phyloP scores from a whole-genome alignment of 164 flowering plant species.

The Vitis rotundifolia region DNA sequence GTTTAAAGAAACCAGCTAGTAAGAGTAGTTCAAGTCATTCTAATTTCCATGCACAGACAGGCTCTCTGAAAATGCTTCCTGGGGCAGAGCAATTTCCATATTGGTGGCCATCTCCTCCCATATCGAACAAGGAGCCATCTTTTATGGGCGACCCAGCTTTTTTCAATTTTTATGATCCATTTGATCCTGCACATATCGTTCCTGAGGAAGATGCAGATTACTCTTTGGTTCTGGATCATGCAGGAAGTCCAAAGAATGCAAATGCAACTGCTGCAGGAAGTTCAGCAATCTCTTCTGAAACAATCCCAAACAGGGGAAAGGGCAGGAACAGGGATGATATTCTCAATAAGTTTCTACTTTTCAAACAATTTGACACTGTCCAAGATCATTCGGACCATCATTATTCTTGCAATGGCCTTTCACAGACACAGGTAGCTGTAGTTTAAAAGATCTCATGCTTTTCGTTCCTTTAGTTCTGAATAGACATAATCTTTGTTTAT shows the following conservation, averaged over 20 bases:
- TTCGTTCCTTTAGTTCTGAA: slow-evolving; percentile 1
- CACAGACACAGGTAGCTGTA: slow-evolving; percentile 39
- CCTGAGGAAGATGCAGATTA: slow-evolving; percentile 2
- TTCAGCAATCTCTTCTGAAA: slow-evolving; percentile 9
- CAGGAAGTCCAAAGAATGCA: not conserved
- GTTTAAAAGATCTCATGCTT: not conserved
- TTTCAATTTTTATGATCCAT: not conserved
- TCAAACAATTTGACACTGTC: slow-evolving; percentile 70
- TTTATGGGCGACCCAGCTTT: not conserved
- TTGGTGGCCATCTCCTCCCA: slow-evolving; percentile 1
- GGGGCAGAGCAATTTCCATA: not conserved
- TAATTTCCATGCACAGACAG: not conserved
- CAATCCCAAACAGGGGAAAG: slow-evolving; percentile 3
- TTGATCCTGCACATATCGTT: not conserved
- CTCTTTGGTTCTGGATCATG: too few relatives aligned
- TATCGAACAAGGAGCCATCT: not conserved
- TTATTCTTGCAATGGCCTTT: slow-evolving; percentile 25
- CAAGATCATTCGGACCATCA: slow-evolving; percentile 72
- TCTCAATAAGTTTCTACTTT: slow-evolving; percentile 36
- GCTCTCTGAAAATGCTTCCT: not conserved
- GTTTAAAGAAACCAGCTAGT: slow-evolving; percentile 2
- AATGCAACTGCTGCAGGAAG: slow-evolving; percentile 7
- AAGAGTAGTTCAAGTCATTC: slow-evolving; percentile 1
- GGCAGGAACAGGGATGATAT: slow-evolving; percentile 31
- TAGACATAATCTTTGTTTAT: not conserved